Evolutionary conservation across 768 basidiomycete species (phyloP), one percentile per base, ranked within the genome.

Genomic region (Hygrophorus russula): DNA sequence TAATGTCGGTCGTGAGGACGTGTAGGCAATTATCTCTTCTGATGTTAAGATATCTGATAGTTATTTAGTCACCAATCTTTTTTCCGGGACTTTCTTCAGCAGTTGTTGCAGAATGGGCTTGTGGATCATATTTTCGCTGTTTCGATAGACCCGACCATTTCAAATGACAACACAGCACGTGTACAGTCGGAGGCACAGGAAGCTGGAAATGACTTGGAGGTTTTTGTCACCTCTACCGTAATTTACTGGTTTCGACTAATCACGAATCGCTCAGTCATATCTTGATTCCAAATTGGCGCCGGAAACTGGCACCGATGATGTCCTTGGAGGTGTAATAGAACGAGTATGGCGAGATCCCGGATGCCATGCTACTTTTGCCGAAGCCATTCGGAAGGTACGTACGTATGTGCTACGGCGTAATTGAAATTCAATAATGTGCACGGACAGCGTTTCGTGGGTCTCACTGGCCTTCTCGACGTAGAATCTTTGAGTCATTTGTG

Each of bases 401-500:
- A 20, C 18, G 10, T 20, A 14, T 19, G 27, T 29, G 43, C n/a
- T n/a, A n/a, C 40, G 10, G 18, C 17, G 6, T n/a, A 32, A 17
- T 14, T 5, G 34, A 14, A 32, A 17, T 45, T 39, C 30, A 30
- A 40, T 28, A 44, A 46, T 18, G 27, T 45, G 9, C 40, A 31
- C n/a, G 46, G 42, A 34, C 51, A 90, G 87, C 70, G 74, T 30
- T 82, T 85, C 52, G 59, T 64, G n/a, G 58, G 64, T 6, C 66
- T 75, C 17, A 65, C 73, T 7, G 63, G 62, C 20, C 60, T 70
- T 14, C 61, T 73, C 29, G 83, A 90, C 46, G 68, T 83, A 4
- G 85, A 88, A 56, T 60, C 74, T 12, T 63, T 89, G 33, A 76
- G 85, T 41, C 73, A 76, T 51, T 60, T 84, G n/a, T 85, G 80